Percentiles rank a stretch among this genome's conserved stretches.
Evolutionary conservation across 805 yeast genomes (phyloP).

Genomic region (Kuraishia molischiana): DNA sequence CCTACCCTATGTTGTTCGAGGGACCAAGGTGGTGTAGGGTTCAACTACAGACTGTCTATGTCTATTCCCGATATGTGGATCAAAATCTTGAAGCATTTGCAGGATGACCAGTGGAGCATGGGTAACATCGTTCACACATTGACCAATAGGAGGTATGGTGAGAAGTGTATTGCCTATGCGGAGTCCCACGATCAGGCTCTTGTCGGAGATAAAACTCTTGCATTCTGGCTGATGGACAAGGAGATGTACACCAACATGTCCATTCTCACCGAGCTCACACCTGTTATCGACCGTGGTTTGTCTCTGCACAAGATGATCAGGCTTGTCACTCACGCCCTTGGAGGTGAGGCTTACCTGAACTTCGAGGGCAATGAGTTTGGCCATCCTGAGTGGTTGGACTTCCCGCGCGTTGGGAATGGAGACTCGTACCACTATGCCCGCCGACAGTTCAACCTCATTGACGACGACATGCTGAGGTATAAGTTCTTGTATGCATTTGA

Average conservation of each 20-base stretch:
- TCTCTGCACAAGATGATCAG: slow-evolving; percentile 89
- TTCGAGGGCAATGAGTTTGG: slow-evolving; percentile 98
- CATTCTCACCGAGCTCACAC: slow-evolving; percentile 57
- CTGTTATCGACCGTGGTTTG: slow-evolving; percentile 79
- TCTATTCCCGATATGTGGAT: slow-evolving; percentile 99
- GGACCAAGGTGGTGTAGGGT: slow-evolving; percentile 78
- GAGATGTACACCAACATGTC: slow-evolving; percentile 98
- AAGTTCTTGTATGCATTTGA: slow-evolving; percentile 76
- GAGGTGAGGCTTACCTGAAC: slow-evolving; percentile 94
- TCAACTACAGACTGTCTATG: slow-evolving; percentile 91
- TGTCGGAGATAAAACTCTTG: slow-evolving; percentile 93
- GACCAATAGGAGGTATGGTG: slow-evolving; percentile 81
- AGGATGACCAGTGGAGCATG: slow-evolving; percentile 89
- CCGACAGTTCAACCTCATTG: slow-evolving; percentile 83
- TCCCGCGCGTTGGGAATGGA: slow-evolving; percentile 83
- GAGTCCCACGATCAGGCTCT: slow-evolving; percentile 97
- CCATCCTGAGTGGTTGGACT: slow-evolving; percentile 98
- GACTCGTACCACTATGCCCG: slow-evolving; percentile 91
- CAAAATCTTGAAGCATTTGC: slow-evolving; percentile 72
- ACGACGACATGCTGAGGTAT: slow-evolving; percentile 75
- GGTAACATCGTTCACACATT: slow-evolving; percentile 71
- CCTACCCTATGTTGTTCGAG: slow-evolving; percentile 85
- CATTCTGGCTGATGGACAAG: slow-evolving; percentile 98
- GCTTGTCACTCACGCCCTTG: slow-evolving; percentile 77
- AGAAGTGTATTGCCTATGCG: slow-evolving; percentile 83